Base-by-base conservation (phyloP, 768 basidiomycete genomes). In the Trametes sanguinea region DNA sequence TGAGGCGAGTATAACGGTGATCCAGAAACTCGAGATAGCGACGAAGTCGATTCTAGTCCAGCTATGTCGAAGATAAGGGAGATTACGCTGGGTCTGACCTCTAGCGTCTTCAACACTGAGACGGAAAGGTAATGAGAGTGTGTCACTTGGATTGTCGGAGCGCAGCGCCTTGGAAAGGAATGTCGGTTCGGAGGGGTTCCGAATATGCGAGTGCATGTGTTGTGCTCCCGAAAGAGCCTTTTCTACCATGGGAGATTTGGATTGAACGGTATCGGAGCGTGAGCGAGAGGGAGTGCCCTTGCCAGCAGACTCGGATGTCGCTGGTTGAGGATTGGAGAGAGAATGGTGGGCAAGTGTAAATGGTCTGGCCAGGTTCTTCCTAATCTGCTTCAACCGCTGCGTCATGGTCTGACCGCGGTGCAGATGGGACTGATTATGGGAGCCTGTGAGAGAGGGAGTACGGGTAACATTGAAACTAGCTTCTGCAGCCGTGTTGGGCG, bases 21-120 rank as follows among this genome's bases (percentile, higher is more conserved):
- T 82, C 95, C 95, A 98, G 73, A 95, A 98, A 64, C 85, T 82
- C 11, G 89, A 65, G 47, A 98, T 85, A 1, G 96, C 93, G 46
- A 98, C 75, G 65, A 90, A 85, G 72, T 98, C 96, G 57, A 97
- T 89, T 53, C 94, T 78, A 68, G 84, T 90, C 95, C 95, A 98
- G 57, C 90, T 91, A 69, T 98, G 94, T 8, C 96, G 83, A 1
- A 98, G 80, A 72, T 94, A 98, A 0, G 96, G 95, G 2, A 95
- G 79, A 64, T 89, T 87, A 37, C 86, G 78, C 30, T 76, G 75
- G n/a, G 85, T 81, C 65, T 85, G 84, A 56, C 82, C 78, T 62
- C 80, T 83, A 0, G 82, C 76, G 63, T 83, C 76, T 16, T 76
- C 75, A n/a, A 90, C 74, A 68, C 83, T 85, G 44, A 89, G 73